These are phyloP conservation scores for Dacryopinax primogenitus DNA, from an alignment of 768 basidiomycete genomes.

Conservation along the genomic window DNA sequence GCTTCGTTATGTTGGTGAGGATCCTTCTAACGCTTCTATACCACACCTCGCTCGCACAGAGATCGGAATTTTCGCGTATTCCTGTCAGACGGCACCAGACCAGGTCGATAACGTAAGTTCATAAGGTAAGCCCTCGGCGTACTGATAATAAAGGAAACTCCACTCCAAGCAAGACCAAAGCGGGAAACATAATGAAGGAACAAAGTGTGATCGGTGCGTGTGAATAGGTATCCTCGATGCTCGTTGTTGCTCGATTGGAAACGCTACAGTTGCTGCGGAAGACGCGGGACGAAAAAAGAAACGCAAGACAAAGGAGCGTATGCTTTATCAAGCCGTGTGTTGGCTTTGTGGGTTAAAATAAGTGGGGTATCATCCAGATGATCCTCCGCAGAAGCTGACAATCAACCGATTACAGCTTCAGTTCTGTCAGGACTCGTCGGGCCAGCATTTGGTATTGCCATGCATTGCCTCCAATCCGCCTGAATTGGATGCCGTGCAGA, in stretches of 20 bases:
- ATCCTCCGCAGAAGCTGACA: neutral
- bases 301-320: neutral
- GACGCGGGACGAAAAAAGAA: neutral
- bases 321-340: neutral
- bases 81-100: too few species aligned
- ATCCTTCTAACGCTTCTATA: too few species aligned
- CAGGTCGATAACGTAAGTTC: too few species aligned
- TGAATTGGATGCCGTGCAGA: constrained; percentile 89
- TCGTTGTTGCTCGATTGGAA: neutral
- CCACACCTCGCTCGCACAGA: too few species aligned
- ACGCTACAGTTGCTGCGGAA: neutral
- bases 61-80: too few species aligned
- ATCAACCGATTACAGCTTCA: constrained; percentile 50
- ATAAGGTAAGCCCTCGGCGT: too few species aligned
- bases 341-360: neutral
- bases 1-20: too few species aligned
- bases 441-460: constrained; percentile 99
- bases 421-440: constrained; percentile 70
- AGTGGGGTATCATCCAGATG: constrained; percentile 2
- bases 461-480: constrained; percentile 75
- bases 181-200: neutral
- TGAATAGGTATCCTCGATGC: constrained; percentile 7
- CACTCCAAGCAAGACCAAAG: too few species aligned
- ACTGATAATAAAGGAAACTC: too few species aligned
- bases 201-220: neutral